These are phyloP conservation scores for Astraeus odoratus DNA, from an alignment of 768 basidiomycete species.

Conservation along the genomic window DNA sequence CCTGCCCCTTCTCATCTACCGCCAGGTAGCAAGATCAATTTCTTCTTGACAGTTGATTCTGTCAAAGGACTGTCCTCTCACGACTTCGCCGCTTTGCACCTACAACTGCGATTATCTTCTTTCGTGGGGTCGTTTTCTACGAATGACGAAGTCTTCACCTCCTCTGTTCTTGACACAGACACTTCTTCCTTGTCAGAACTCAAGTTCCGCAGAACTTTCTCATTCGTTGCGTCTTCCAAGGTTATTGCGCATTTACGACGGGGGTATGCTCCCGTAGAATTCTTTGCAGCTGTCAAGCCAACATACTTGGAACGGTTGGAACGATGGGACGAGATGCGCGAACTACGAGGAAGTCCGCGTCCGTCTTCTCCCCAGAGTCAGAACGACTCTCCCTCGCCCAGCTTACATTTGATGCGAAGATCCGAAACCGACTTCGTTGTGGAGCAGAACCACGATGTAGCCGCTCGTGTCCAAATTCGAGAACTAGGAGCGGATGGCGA, in stretches of 20 bases:
- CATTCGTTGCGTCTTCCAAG: conserved; percentile 67
- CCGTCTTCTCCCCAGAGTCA: conserved; percentile 26
- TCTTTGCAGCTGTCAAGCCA: conserved; percentile 77
- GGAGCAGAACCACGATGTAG: conserved; percentile 86
- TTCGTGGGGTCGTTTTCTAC: conserved; percentile 66
- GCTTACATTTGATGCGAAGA: conserved; percentile 73
- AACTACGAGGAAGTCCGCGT: conserved; percentile 48
- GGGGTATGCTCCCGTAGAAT: conserved; percentile 81
- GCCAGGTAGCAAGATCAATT: conserved; percentile 74
- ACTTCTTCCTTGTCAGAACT: conserved; percentile 66
- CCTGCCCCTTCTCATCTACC: conserved; percentile 63
- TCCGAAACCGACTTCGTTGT: conserved; percentile 90
- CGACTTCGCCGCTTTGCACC: conserved; percentile 80
- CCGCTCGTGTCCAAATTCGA: conserved; percentile 78
- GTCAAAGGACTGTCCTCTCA: conserved; percentile 87
- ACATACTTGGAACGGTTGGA: conserved; percentile 86
- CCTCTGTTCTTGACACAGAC: conserved; percentile 68
- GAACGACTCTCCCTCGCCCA: conserved; percentile 34
- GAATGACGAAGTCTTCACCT: conserved; percentile 80
- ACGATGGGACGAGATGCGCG: conserved; percentile 90
- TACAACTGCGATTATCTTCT: conserved; percentile 84
- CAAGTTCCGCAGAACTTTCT: conserved; percentile 78
- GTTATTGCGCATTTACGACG: conserved; percentile 65
- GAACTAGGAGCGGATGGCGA: conserved; percentile 83
- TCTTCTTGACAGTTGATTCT: conserved; percentile 79